These are phyloP conservation scores for Buxus sempervirens DNA, from an alignment of 164 flowering plant species.

Conservation along the genomic window DNA sequence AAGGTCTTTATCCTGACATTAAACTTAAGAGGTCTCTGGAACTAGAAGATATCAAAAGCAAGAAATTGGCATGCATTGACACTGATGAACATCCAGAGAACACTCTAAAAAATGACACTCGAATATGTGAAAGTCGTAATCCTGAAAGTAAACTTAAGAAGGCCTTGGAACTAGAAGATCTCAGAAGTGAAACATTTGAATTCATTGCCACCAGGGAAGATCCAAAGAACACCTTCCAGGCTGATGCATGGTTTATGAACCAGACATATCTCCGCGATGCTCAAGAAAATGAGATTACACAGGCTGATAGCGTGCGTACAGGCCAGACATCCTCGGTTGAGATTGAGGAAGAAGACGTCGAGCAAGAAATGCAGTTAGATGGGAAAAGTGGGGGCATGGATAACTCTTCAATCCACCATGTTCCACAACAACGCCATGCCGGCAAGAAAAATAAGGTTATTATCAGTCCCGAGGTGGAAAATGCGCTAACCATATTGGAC, in stretches of 20 bases:
- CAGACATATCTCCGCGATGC: constrained; percentile 9
- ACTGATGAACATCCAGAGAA: constrained; percentile 19
- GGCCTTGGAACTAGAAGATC: constrained; percentile 14
- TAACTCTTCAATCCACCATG: constrained; percentile 6
- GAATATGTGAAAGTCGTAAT: constrained; percentile 51
- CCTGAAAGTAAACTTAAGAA: constrained; percentile 13
- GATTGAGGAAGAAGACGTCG: constrained; percentile 52
- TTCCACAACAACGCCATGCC: constrained; percentile 9
- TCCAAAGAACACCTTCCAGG: constrained; percentile 1
- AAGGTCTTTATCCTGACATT: constrained; percentile 34
- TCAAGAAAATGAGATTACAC: constrained; percentile 8
- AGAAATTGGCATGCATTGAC: constrained; percentile 8
- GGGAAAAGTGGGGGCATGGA: background rate
- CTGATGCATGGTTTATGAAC: constrained; percentile 8
- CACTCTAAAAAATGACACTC: no score
- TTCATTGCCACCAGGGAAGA: constrained; percentile 18
- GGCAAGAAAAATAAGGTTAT: constrained; percentile 19
- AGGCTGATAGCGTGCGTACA: constrained; percentile 2
- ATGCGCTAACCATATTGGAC: constrained; percentile 62
- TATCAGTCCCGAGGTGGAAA: constrained; percentile 60
- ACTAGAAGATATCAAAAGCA: constrained; percentile 15
- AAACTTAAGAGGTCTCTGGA: constrained; percentile 14
- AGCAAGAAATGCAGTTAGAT: constrained; percentile 11
- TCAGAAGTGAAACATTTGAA: constrained; percentile 13
- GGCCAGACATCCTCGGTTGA: constrained; percentile 27